These are phyloP conservation scores for Stephania cephalantha DNA, from an alignment of 164 flowering plant species.

Conservation along the genomic window DNA sequence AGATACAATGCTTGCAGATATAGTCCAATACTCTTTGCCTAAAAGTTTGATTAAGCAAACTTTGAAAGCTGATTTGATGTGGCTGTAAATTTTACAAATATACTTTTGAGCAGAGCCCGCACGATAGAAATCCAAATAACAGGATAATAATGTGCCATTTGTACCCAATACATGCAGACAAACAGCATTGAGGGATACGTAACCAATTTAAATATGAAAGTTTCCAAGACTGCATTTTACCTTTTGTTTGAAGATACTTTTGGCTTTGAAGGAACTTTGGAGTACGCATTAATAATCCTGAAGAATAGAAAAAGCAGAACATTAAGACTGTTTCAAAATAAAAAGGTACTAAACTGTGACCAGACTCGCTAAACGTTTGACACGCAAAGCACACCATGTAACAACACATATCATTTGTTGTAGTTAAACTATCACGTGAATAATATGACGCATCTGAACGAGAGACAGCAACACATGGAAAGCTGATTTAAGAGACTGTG, in stretches of 20 bases:
- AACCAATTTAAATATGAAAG: neutral
- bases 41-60: too few species aligned
- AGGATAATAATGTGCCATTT: neutral
- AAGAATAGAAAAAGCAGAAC: constrained; percentile 6
- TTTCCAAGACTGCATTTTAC: constrained; percentile 25
- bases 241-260: constrained; percentile 58
- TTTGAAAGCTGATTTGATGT: too few species aligned
- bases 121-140: neutral
- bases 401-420: neutral
- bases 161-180: neutral
- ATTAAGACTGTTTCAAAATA: neutral
- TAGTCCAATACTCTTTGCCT: too few species aligned
- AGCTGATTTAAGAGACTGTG: too few species aligned
- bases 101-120: neutral
- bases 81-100: too few species aligned
- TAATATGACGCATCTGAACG: neutral
- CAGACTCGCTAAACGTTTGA: neutral
- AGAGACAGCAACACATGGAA: neutral
- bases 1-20: too few species aligned
- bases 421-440: neutral
- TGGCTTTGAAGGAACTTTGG: constrained; percentile 74
- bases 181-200: neutral
- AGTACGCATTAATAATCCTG: constrained; percentile 84
- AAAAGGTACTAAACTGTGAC: neutral
- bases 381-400: neutral